A percentile compares a stretch with the other conserved stretches of the same genome.
phyloP scores from a whole-genome alignment of 257 asterid species.

The Plantago major region DNA sequence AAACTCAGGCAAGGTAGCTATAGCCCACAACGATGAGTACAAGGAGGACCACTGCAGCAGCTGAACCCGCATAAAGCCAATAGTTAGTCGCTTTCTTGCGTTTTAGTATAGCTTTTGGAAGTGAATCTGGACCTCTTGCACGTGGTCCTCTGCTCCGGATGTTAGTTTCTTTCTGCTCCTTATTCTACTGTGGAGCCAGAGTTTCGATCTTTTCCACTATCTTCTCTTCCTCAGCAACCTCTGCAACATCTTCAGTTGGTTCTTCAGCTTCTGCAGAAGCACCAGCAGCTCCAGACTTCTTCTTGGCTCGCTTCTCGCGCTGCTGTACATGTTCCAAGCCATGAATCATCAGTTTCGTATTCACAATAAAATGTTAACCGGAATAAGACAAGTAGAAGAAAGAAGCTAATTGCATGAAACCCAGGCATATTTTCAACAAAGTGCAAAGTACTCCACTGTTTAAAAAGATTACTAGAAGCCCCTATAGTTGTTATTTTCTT shows the following conservation, averaged over 20 bases:
- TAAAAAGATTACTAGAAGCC: too few species aligned
- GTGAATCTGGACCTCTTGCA: constrained; percentile 48
- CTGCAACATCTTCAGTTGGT: constrained; percentile 42
- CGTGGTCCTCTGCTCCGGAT: constrained; percentile 48
- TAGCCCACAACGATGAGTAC: constrained; percentile 45
- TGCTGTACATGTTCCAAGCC: constrained; percentile 40
- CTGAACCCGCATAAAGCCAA: constrained; percentile 70
- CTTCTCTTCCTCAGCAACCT: constrained; percentile 48
- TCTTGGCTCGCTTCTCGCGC: constrained; percentile 80
- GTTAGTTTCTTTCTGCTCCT: constrained; percentile 41
- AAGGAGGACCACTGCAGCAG: constrained; percentile 36
- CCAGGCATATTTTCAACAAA: too few species aligned
- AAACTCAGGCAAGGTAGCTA: constrained; percentile 34
- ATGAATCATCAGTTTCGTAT: neutral
- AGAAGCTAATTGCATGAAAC: neutral
- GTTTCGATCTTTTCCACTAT: constrained; percentile 46
- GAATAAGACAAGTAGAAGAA: neutral
- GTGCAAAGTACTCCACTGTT: too few species aligned
- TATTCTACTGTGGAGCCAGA: constrained; percentile 33
- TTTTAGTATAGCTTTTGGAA: constrained; percentile 64
- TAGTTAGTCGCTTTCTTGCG: constrained; percentile 78
- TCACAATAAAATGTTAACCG: neutral
- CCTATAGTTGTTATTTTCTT: neutral
- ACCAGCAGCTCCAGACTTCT: constrained; percentile 48
- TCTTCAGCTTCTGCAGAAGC: constrained; percentile 45